Base-by-base conservation (phyloP, 352 stramenopile species). In the Elongisporangium prolatum region DNA sequence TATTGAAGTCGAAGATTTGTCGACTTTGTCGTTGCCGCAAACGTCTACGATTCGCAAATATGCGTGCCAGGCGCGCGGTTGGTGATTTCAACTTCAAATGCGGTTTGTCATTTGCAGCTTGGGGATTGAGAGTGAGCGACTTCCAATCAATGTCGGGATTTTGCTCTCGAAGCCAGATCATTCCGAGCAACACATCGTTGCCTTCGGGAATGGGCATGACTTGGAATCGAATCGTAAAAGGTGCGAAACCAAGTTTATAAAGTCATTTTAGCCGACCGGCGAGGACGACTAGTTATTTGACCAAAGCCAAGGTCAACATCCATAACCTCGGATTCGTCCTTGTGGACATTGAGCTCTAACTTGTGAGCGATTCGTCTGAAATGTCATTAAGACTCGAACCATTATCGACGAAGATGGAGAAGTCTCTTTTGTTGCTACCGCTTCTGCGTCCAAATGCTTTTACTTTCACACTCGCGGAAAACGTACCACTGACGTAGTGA, bases 111-210 rank as follows among this genome's bases (percentile, higher is more conserved):
- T n/a, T n/a, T n/a, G n/a, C n/a, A n/a, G n/a, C n/a, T n/a, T n/a
- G n/a, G n/a, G n/a, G n/a, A n/a, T n/a, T n/a, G n/a, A n/a, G n/a
- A n/a, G n/a, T n/a, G n/a, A n/a, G n/a, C n/a, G n/a, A n/a, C n/a
- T 50, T 50, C 55, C 55, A 63, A 48, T 67, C 38, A 21, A 67
- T 56, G 55, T 67, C 51, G 9, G 61, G 61, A 16, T 62, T 67
- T 16, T 67, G 54, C 28, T 67, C 60, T 24, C 54, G 37, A 21
- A 67, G 60, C 60, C 49, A 61, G 38, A 65, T 60, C 60, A 61
- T 61, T 5, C 60, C 60, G 4, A 65, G 9, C 9, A 60, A 40
- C 18, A 62, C 40, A 44, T 67, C 60, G 16, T 67, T 67, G 24
- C 20, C 21, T 20, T 60, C 55, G 1, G 55, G 55, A 51, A 60